Evolutionary conservation across 805 yeast species (phyloP).

Genomic region (Wilhelminamyces savonicus): DNA sequence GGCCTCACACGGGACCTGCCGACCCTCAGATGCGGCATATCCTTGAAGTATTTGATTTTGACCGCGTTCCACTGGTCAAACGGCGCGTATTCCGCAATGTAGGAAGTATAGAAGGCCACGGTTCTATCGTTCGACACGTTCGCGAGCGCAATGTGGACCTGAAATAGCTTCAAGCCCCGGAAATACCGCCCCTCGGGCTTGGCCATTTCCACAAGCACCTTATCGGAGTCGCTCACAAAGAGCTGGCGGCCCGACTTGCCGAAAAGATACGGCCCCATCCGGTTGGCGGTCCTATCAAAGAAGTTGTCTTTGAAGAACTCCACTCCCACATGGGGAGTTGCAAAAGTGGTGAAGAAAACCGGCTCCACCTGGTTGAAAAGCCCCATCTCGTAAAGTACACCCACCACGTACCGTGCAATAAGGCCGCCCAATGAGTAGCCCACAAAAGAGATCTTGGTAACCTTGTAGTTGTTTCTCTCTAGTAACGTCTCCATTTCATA

Average conservation of each 20-base stretch:
- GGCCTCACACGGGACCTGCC: constrained; percentile 36
- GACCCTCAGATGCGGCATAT: constrained; percentile 35
- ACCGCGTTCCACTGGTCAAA: constrained; percentile 52
- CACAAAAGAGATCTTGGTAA: constrained; percentile 65
- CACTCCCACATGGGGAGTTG: constrained; percentile 64
- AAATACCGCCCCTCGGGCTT: background rate
- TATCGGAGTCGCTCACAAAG: constrained; percentile 44
- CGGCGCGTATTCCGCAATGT: constrained; percentile 67
- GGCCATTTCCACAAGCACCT: constrained; percentile 2
- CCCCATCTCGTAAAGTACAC: constrained; percentile 51
- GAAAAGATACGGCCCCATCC: constrained; percentile 55
- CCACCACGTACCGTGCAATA: constrained; percentile 74
- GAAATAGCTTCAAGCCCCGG: constrained; percentile 29
- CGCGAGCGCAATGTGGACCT: constrained; percentile 56
- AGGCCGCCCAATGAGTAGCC: constrained; percentile 93
- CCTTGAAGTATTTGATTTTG: constrained; percentile 42
- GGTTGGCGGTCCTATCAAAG: constrained; percentile 49
- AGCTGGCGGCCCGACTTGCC: constrained; percentile 73
- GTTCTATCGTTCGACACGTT: constrained; percentile 79
- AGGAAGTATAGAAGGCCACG: constrained; percentile 83
- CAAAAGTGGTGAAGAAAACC: constrained; percentile 45
- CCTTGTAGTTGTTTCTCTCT: constrained; percentile 20
- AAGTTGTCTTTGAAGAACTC: constrained; percentile 17
- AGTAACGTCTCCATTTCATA: constrained; percentile 11
- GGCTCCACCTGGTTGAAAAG: constrained; percentile 52